phyloP scores from a whole-genome alignment of 495 filamentous ascomycete genomes.

The Podospora australis region DNA sequence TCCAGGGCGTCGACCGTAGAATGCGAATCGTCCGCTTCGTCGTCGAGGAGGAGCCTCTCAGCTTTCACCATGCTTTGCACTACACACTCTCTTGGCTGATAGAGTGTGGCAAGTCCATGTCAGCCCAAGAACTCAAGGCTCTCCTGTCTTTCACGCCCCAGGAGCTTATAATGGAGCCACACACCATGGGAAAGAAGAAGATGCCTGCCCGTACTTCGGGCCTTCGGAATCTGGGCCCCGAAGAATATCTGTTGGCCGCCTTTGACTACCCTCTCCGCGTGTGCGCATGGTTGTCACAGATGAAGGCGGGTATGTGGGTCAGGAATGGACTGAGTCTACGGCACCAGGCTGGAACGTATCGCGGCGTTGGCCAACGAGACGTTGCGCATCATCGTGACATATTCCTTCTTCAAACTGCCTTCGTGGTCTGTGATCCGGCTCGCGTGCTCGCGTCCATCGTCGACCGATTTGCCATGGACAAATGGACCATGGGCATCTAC shows the following conservation, averaged over 20 bases:
- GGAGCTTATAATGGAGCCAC: conserved; percentile 54
- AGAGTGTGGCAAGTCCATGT: conserved; percentile 76
- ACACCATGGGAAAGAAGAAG: conserved; percentile 47
- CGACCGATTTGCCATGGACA: conserved; percentile 81
- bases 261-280: conserved; percentile 92
- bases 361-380: conserved; percentile 78
- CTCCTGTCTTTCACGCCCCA: conserved; percentile 56
- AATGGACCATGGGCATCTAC: conserved; percentile 84
- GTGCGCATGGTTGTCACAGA: conserved; percentile 94
- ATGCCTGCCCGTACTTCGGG: conserved; percentile 35
- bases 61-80: conserved; percentile 95
- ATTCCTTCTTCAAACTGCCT: conserved; percentile 82
- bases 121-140: conserved; percentile 53
- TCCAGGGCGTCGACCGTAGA: conserved; percentile 54
- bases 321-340: conserved; percentile 91
- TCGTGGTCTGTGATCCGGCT: conserved; percentile 80
- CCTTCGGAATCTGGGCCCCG: conserved; percentile 44
- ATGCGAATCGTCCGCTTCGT: conserved; percentile 76
- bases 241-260: conserved; percentile 77
- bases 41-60: conserved; percentile 83
- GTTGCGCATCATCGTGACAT: conserved; percentile 92
- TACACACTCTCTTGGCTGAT: conserved; percentile 97
- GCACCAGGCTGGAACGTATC: conserved; percentile 90
- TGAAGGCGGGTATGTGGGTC: conserved; percentile 98
- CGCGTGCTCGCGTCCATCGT: conserved; percentile 83